These are phyloP conservation scores for Onygena corvina DNA, from an alignment of 2,329 filamentous ascomycete genomes.

Conservation along the genomic window DNA sequence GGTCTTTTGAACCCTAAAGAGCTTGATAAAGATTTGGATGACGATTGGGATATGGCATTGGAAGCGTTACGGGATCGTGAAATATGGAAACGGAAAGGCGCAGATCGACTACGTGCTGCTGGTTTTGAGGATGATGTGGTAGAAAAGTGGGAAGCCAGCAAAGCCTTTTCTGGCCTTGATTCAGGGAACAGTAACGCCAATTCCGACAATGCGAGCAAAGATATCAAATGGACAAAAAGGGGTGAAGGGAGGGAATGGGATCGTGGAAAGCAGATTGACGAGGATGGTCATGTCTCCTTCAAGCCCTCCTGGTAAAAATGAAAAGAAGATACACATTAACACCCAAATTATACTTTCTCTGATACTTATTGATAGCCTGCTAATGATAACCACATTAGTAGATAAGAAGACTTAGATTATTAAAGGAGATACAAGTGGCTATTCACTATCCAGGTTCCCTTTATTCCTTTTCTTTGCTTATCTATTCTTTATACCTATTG, in stretches of 20 bases:
- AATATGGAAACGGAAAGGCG: slow-evolving; percentile 62
- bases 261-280: slow-evolving; percentile 48
- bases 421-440: too few species aligned
- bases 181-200: neutral
- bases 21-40: slow-evolving; percentile 27
- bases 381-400: too few species aligned
- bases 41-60: slow-evolving; percentile 68
- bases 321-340: neutral
- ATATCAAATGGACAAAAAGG: slow-evolving; percentile 57
- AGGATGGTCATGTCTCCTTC: slow-evolving; percentile 42
- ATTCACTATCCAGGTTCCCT: too few species aligned
- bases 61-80: slow-evolving; percentile 70
- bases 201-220: slow-evolving; percentile 29
- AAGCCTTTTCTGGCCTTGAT: slow-evolving; percentile 40
- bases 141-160: slow-evolving; percentile 55
- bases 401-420: too few species aligned
- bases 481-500: too few species aligned
- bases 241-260: slow-evolving; percentile 60
- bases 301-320: slow-evolving; percentile 37
- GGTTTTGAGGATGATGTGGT: slow-evolving; percentile 70
- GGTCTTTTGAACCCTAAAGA: slow-evolving; percentile 27
- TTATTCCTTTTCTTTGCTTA: too few species aligned
- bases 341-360: too few species aligned
- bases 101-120: slow-evolving; percentile 60
- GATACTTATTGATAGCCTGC: too few species aligned